phyloP scores from a whole-genome alignment of 2,329 filamentous ascomycete species.

The Trichoderma oligosporum region DNA sequence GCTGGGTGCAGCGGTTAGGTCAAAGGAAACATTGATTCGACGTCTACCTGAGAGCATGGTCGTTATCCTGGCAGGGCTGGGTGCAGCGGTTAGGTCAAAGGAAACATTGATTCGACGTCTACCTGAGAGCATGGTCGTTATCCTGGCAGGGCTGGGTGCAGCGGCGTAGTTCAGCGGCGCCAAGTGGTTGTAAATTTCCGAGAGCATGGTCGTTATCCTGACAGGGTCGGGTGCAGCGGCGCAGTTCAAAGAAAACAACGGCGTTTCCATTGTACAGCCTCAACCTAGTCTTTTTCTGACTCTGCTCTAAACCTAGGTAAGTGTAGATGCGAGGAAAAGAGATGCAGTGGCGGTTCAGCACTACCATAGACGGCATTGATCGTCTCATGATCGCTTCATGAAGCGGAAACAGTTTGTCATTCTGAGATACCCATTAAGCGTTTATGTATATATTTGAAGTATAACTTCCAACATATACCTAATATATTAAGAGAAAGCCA shows the following conservation, averaged over 20 bases:
- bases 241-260: neutral
- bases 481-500: neutral
- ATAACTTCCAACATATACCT: neutral
- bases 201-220: constrained; percentile 12
- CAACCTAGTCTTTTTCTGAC: neutral
- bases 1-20: neutral
- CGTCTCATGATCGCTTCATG: no score
- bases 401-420: neutral
- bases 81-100: no score
- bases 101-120: no score
- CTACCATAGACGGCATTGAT: no score
- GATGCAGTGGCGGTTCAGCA: neutral
- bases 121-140: no score
- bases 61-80: constrained; percentile 8
- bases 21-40: neutral
- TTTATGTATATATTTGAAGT: neutral
- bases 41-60: constrained; percentile 2
- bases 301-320: no score
- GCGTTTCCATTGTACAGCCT: neutral
- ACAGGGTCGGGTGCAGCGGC: constrained; percentile 8
- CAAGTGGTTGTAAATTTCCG: neutral
- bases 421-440: neutral
- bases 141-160: no score
- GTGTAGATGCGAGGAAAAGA: neutral
- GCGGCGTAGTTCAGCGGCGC: neutral